Percentiles rank a stretch among this genome's conserved stretches.
phyloP scores from a whole-genome alignment of 164 flowering plant genomes.

The Echeveria elegans region DNA sequence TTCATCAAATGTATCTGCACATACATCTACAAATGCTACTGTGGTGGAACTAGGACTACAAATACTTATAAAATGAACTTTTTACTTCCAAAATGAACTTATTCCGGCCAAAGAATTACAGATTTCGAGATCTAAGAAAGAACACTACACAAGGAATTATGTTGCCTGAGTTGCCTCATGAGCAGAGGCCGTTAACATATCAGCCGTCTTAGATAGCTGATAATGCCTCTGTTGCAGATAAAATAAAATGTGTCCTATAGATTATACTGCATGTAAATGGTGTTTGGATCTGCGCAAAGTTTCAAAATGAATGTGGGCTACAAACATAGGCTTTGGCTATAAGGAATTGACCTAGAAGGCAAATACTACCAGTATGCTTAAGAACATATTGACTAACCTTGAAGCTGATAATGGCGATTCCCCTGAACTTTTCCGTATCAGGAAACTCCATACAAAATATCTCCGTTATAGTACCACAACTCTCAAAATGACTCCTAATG shows the following conservation, averaged over 20 bases:
- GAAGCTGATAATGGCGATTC: slow-evolving; percentile 78
- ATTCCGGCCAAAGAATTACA: not conserved
- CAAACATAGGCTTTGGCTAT: not conserved
- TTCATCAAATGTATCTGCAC: not conserved
- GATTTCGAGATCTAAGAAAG: not conserved
- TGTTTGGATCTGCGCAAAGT: not conserved
- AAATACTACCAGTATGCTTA: not conserved
- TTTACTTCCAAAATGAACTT: not conserved
- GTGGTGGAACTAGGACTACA: not conserved
- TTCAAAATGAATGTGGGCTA: not conserved
- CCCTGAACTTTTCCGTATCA: slow-evolving; percentile 88
- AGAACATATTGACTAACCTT: slow-evolving; percentile 33
- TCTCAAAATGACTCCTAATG: slow-evolving; percentile 71
- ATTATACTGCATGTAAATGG: not conserved
- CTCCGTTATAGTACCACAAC: slow-evolving; percentile 76
- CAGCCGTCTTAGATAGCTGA: not conserved
- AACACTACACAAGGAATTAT: not conserved
- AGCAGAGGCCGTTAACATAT: too few species aligned
- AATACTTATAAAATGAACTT: too few species aligned
- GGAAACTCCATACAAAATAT: slow-evolving; percentile 79
- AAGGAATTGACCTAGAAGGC: not conserved
- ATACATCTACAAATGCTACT: not conserved
- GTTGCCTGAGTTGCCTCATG: not conserved
- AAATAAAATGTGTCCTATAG: not conserved
- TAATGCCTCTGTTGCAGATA: not conserved